Evolutionary conservation across 164 flowering plant species (phyloP), one percentile per base, ranked within the genome.

Genomic region (Berberis vulgaris): DNA sequence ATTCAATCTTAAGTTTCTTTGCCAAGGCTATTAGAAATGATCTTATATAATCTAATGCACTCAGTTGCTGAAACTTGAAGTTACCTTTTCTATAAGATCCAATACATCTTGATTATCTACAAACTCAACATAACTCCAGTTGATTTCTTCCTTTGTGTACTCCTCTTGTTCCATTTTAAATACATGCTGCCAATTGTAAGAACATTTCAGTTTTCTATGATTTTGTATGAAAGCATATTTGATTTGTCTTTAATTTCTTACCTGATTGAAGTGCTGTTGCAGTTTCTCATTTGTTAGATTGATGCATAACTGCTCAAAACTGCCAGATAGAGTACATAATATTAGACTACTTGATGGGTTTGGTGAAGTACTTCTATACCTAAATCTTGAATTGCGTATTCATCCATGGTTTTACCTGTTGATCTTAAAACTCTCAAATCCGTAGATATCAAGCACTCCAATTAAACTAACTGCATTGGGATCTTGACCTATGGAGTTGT

Each of bases 221-320:
- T 26, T 26, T 26, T 26, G 26, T 26, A 26, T 26, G 26, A 26
- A 26, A 26, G 26, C 26, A 26, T 26, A 26, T 26, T 26, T 26
- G 26, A 26, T 26, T 26, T 26, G 26, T 26, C 26, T 26, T 26
- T 26, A 26, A 26, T 43, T 38, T 7, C 66, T 63, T 71, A 87
- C 97, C 84, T 90, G 90, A 69, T 90, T 90, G 74, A 90, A 90
- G 72, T 90, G 97, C 71, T 90, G 97, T 66, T 90, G 97, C 73
- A 90, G 65, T 73, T 90, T 90, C 77, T 90, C 97, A 74, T 90
- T 90, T 71, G 97, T 88, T 4, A 90, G 75, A 72, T 90, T 90
- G 76, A 90, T 90, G 45, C 97, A 90, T 59, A 90, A 69, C 77
- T 90, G 97, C 86, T 89, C 97, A 79, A 89, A 89, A 75, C 97